phyloP scores from a whole-genome alignment of 495 filamentous ascomycete genomes.

The Amphirosellinia nigrospora region DNA sequence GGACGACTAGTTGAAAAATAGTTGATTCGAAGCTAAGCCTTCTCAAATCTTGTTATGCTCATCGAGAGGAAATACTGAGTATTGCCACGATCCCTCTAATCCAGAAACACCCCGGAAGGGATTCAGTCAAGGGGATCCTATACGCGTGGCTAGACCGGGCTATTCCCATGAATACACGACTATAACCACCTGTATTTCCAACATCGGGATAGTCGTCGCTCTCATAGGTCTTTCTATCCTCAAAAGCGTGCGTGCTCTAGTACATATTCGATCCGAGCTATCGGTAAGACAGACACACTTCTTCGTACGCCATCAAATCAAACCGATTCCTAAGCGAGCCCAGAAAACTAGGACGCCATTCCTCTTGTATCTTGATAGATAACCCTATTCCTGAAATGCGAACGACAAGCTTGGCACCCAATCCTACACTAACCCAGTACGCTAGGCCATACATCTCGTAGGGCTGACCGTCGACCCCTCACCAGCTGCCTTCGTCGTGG shows the following conservation, averaged over 20 bases:
- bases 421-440: constrained; percentile 3
- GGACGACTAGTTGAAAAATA: background rate
- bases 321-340: background rate
- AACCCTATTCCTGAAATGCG: background rate
- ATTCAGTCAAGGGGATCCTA: background rate
- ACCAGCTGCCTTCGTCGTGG: no score
- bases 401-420: constrained; percentile 17
- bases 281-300: background rate
- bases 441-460: background rate
- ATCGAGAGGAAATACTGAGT: background rate
- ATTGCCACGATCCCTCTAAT: background rate
- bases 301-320: constrained; percentile 12
- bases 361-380: background rate
- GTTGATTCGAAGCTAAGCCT: background rate
- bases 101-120: background rate
- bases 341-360: background rate
- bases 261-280: background rate
- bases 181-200: background rate
- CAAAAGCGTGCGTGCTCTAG: background rate
- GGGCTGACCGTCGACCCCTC: constrained; percentile 9
- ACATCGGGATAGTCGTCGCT: background rate
- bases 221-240: background rate
- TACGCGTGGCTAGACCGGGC: background rate
- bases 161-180: background rate
- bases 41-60: background rate